Conservation (phyloP, 208 protist species). For the Leptomonas seymouri region DNA sequence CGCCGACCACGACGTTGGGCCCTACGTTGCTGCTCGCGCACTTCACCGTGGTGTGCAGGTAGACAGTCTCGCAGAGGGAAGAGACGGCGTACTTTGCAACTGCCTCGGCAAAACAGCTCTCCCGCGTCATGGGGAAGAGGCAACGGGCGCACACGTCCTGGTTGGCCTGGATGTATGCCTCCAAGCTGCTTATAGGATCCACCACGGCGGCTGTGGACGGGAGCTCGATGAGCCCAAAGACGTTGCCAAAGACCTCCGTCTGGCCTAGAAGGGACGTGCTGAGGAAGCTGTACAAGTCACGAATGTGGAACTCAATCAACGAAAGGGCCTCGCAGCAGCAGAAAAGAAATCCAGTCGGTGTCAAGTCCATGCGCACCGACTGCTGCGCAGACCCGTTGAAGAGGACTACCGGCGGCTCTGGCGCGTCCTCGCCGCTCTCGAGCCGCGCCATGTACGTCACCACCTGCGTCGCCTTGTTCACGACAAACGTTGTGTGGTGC, state of each 20-base stretch:
- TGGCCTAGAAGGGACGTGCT: slow-evolving; percentile 60
- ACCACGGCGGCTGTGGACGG: slow-evolving; percentile 46
- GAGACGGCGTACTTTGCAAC: slow-evolving; percentile 71
- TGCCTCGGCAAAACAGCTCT: slow-evolving; percentile 82
- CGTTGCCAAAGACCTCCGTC: slow-evolving; percentile 72
- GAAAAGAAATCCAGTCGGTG: slow-evolving; percentile 77
- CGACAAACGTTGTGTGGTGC: slow-evolving; percentile 76
- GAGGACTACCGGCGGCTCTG: slow-evolving; percentile 47
- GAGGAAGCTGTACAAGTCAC: slow-evolving; percentile 71
- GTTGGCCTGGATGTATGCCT: slow-evolving; percentile 80
- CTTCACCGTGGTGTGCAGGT: slow-evolving; percentile 62
- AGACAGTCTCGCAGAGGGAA: slow-evolving; percentile 68
- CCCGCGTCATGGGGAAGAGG: slow-evolving; percentile 81
- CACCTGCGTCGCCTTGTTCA: slow-evolving; percentile 65
- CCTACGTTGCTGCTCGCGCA: slow-evolving; percentile 27
- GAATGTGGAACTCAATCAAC: slow-evolving; percentile 72
- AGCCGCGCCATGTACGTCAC: slow-evolving; percentile 71
- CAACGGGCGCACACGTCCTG: slow-evolving; percentile 74
- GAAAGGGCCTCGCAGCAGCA: slow-evolving; percentile 68
- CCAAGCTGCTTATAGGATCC: slow-evolving; percentile 58
- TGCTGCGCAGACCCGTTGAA: slow-evolving; percentile 54
- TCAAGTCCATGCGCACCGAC: slow-evolving; percentile 77
- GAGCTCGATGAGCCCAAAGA: slow-evolving; percentile 71
- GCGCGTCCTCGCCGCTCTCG: slow-evolving; percentile 42
- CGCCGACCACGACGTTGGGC: slow-evolving; percentile 72